These are phyloP conservation scores for Byssoonygena ceratinophila DNA, from an alignment of 2,329 filamentous ascomycete genomes.

Conservation along the genomic window DNA sequence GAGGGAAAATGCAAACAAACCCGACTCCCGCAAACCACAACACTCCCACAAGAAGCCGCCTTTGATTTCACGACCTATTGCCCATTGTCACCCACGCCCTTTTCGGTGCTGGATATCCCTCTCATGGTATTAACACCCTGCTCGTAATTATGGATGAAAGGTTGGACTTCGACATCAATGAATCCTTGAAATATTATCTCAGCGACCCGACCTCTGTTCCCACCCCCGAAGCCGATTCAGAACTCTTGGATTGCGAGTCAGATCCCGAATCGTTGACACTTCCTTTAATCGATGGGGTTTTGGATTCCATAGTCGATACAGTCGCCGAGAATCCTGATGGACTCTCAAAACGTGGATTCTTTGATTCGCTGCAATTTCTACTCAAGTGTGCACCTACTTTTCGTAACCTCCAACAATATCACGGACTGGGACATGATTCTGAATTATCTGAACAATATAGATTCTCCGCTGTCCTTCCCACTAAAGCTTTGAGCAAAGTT, in stretches of 20 bases:
- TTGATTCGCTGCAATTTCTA: slow-evolving; percentile 90
- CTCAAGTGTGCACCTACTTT: slow-evolving; percentile 71
- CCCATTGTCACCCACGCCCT: background rate
- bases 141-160: slow-evolving; percentile 44
- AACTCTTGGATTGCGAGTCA: slow-evolving; percentile 82
- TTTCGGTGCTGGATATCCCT: background rate
- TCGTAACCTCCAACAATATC: slow-evolving; percentile 16
- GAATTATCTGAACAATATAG: slow-evolving; percentile 58
- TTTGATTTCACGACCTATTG: background rate
- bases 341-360: slow-evolving; percentile 63
- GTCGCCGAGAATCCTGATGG: slow-evolving; percentile 87
- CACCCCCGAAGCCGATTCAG: slow-evolving; percentile 73
- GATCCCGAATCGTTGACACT: slow-evolving; percentile 75
- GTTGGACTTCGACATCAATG: slow-evolving; percentile 86
- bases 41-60: background rate
- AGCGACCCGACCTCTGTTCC: slow-evolving; percentile 75
- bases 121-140: background rate
- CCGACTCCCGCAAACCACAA: background rate
- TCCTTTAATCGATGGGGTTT: slow-evolving; percentile 66
- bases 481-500: slow-evolving; percentile 78
- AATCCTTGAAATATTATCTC: slow-evolving; percentile 93
- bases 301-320: slow-evolving; percentile 87
- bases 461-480: slow-evolving; percentile 67
- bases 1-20: slow-evolving; percentile 27
- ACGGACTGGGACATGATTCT: slow-evolving; percentile 45